phyloP scores from a whole-genome alignment of 495 filamentous ascomycete species.

The Neurospora tetraspora region DNA sequence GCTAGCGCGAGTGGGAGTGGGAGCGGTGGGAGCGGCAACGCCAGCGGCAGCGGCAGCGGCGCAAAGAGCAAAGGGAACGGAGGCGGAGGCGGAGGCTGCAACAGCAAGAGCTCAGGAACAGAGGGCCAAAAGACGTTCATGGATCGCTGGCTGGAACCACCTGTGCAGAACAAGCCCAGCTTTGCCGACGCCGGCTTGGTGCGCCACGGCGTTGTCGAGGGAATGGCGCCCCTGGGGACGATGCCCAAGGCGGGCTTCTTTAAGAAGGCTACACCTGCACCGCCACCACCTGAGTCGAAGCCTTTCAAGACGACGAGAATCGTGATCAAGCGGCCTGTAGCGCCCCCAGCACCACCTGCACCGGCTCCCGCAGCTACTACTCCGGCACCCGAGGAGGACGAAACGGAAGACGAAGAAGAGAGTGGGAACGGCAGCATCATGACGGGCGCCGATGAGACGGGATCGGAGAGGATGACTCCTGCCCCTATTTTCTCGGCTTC shows the following conservation, averaged over 20 bases:
- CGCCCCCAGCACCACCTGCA: conserved; percentile 5
- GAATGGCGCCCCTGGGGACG: conserved; percentile 60
- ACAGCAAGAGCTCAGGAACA: conserved; percentile 16
- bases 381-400: conserved; percentile 21
- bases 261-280: conserved; percentile 26
- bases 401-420: conserved; percentile 21
- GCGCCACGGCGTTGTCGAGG: conserved; percentile 53
- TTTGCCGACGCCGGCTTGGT: conserved; percentile 58
- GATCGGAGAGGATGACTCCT: background rate
- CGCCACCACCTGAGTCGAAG: conserved; percentile 9
- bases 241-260: conserved; percentile 43
- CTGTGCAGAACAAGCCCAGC: conserved; percentile 54
- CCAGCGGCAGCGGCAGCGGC: background rate
- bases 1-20: background rate
- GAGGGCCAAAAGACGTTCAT: conserved; percentile 30
- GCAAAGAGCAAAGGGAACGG: background rate
- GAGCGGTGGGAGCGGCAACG: background rate
- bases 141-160: conserved; percentile 63
- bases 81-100: background rate
- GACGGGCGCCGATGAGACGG: conserved; percentile 10
- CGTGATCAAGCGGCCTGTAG: conserved; percentile 26
- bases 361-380: conserved; percentile 1
- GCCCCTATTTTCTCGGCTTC: background rate
- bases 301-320: conserved; percentile 19
- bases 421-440: conserved; percentile 4